Conservation (phyloP, 805 yeast species). For the Wickerhamiella siamensis region DNA sequence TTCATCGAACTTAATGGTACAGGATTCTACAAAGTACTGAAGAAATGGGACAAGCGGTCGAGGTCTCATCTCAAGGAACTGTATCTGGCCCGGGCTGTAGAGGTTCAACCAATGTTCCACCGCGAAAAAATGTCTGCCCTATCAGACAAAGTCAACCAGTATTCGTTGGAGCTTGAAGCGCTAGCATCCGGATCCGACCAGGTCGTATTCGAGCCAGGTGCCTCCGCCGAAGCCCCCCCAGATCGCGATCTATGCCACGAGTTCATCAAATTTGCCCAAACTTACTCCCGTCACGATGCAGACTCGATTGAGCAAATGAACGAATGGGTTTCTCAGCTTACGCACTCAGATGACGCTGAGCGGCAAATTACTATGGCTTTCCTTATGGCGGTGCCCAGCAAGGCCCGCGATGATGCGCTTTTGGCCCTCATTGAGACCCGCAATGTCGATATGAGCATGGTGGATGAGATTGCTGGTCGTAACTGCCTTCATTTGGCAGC, state of each 20-base stretch:
- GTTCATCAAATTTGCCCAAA: conserved; percentile 32
- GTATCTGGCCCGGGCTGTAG: conserved; percentile 80
- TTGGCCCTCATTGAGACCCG: conserved; percentile 34
- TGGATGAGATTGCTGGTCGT: conserved; percentile 61
- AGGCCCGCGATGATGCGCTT: conserved; percentile 49
- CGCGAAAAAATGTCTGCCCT: conserved; percentile 72
- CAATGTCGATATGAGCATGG: conserved; percentile 44
- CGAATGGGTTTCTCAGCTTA: conserved; percentile 33
- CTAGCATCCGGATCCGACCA: conserved; percentile 37
- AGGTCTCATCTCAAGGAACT: conserved; percentile 89
- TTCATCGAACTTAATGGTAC: conserved; percentile 90
- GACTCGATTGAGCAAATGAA: conserved; percentile 24
- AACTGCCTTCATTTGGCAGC: conserved; percentile 60
- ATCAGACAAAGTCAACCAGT: conserved; percentile 45
- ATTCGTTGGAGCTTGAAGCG: conserved; percentile 60
- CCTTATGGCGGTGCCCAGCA: conserved; percentile 47
- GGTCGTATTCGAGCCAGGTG: conserved; percentile 18
- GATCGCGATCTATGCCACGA: conserved; percentile 45
- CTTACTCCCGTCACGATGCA: conserved; percentile 23
- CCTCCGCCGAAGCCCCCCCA: conserved; percentile 26
- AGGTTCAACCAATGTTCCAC: conserved; percentile 93
- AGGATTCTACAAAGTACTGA: conserved; percentile 87
- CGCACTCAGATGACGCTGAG: conserved; percentile 27
- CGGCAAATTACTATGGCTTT: conserved; percentile 56
- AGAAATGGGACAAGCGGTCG: conserved; percentile 96